Evolutionary conservation across 441 rosid species (phyloP).

Genomic region (Pelargonium myrrhifolium): DNA sequence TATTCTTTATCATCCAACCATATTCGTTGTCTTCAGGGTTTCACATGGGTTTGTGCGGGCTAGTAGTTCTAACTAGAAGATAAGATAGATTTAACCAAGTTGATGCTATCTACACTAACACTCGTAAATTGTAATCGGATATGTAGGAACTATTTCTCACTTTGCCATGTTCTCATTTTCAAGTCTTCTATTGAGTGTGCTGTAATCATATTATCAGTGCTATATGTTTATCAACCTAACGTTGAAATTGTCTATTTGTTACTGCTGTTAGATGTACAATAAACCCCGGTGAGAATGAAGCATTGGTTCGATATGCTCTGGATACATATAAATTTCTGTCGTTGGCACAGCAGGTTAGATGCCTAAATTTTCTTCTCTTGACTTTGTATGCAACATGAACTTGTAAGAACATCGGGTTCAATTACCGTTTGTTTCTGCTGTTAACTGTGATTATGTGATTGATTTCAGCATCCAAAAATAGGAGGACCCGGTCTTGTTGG

Average conservation of each 20-base stretch:
- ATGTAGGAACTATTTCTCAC: too few species aligned
- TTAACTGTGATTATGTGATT: slow-evolving; percentile 4
- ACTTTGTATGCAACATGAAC: background rate
- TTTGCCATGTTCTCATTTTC: too few species aligned
- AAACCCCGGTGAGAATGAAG: slow-evolving; percentile 93
- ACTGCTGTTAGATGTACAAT: slow-evolving; percentile 65
- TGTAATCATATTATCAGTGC: background rate
- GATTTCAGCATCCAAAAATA: slow-evolving; percentile 66
- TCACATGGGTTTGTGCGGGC: too few species aligned
- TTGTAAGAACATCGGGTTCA: background rate
- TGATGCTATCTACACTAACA: too few species aligned
- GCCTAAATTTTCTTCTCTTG: background rate
- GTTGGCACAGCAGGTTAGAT: slow-evolving; percentile 70
- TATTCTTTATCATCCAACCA: too few species aligned
- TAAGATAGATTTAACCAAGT: too few species aligned
- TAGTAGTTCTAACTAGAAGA: too few species aligned
- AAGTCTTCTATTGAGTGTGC: background rate
- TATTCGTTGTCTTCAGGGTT: too few species aligned
- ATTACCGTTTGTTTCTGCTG: background rate
- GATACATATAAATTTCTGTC: slow-evolving; percentile 75
- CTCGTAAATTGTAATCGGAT: too few species aligned
- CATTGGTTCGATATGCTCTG: slow-evolving; percentile 82
- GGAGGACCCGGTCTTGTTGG: slow-evolving; percentile 96
- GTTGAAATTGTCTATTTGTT: background rate
- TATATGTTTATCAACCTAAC: background rate